Evolutionary conservation across 2,329 filamentous ascomycete species (phyloP).

Genomic region (Colletotrichum caudatum): DNA sequence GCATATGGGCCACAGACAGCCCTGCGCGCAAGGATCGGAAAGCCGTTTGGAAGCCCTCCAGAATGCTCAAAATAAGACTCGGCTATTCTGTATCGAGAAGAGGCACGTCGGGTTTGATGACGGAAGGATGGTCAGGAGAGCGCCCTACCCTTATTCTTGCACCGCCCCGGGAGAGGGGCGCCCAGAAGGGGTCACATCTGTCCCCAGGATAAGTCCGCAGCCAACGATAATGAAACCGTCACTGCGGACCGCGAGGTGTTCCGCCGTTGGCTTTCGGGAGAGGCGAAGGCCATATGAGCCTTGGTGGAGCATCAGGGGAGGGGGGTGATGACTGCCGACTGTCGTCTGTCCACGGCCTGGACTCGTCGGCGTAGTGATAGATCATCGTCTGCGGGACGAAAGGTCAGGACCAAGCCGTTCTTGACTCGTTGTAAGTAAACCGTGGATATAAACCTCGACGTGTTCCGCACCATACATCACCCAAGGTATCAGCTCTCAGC

Average conservation of each 20-base stretch:
- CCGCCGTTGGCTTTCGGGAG: neutral
- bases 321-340: constrained; percentile 19
- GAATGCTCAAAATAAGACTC: constrained; percentile 27
- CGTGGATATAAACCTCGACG: constrained; percentile 39
- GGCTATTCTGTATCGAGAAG: neutral
- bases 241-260: constrained; percentile 10
- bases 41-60: constrained; percentile 20
- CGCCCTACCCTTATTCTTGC: constrained; percentile 11
- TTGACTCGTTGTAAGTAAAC: constrained; percentile 21
- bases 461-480: constrained; percentile 12
- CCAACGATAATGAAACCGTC: constrained; percentile 32
- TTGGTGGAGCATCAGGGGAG: neutral
- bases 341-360: neutral
- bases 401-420: neutral
- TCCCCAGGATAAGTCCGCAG: constrained; percentile 25
- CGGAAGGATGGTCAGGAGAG: constrained; percentile 20
- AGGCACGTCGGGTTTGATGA: constrained; percentile 13
- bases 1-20: constrained; percentile 25
- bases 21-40: constrained; percentile 16
- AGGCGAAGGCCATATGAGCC: neutral
- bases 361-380: neutral
- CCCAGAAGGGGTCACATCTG: constrained; percentile 38
- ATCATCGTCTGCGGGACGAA: neutral
- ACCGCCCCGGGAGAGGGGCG: constrained; percentile 34
- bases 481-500: constrained; percentile 19